phyloP scores from a whole-genome alignment of 345 rosid genomes.

The Kandelia obovata region DNA sequence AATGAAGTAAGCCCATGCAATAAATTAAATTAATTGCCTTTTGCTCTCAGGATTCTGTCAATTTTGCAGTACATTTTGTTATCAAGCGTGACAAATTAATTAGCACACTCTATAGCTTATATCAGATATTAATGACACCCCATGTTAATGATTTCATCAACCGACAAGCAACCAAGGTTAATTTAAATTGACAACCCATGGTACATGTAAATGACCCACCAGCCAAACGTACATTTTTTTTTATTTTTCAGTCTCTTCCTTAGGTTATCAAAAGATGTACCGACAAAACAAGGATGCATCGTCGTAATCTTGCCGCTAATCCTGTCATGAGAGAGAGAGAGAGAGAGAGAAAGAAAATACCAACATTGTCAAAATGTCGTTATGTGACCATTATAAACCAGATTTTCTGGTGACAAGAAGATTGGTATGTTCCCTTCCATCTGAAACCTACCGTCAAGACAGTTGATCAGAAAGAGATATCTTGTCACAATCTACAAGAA shows the following conservation, averaged over 20 bases:
- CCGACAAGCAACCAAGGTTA: background rate
- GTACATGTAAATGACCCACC: background rate
- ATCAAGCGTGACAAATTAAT: no score
- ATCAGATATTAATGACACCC: background rate
- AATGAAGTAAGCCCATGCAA: no score
- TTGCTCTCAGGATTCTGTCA: no score
- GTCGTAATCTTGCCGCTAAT: conserved; percentile 13
- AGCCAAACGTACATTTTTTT: background rate
- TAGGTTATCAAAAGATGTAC: background rate
- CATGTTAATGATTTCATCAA: background rate
- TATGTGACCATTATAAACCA: background rate
- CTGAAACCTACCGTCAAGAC: background rate
- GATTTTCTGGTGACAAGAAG: background rate
- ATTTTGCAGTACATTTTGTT: no score
- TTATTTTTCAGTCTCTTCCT: background rate
- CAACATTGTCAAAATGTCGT: conserved; percentile 10
- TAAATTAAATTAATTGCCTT: no score
- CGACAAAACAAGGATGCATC: conserved; percentile 13
- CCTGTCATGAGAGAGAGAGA: background rate
- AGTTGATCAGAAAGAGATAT: background rate
- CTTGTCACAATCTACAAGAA: background rate
- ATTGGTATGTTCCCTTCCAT: background rate
- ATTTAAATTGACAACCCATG: background rate
- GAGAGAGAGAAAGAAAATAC: background rate
- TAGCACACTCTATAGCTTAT: no score